Conservation (phyloP, 163 green algal species). For the Volvox carteri region DNA sequence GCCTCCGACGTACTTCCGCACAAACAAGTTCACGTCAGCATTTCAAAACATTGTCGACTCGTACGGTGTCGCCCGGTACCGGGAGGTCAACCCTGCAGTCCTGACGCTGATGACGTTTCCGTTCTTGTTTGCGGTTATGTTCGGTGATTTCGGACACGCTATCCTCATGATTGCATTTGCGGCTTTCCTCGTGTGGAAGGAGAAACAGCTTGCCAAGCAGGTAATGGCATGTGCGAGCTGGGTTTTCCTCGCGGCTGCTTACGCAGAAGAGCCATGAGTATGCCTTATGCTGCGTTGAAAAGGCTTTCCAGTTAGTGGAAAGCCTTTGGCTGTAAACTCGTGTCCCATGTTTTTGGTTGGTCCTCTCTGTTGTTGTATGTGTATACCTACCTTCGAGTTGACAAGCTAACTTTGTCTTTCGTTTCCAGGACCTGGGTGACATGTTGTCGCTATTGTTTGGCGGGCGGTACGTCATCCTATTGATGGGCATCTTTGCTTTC, state of each 20-base stretch:
- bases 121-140: constrained; percentile 99
- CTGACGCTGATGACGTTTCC: constrained; percentile 98
- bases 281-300: too few relatives aligned
- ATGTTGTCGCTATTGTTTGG: constrained; percentile 96
- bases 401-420: not conserved
- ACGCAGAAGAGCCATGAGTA: too few relatives aligned
- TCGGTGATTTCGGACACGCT: constrained; percentile 97
- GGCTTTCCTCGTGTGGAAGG: constrained; percentile 86
- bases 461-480: constrained; percentile 96
- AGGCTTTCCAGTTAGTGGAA: too few relatives aligned
- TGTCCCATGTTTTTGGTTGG: too few relatives aligned
- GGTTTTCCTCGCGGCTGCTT: too few relatives aligned
- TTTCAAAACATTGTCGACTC: constrained; percentile 93
- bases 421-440: constrained; percentile 83
- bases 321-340: too few relatives aligned
- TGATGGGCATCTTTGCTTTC: constrained; percentile 98
- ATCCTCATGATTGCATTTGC: constrained; percentile 93
- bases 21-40: constrained; percentile 90
- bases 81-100: constrained; percentile 92
- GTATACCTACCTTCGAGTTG: too few relatives aligned
- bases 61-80: constrained; percentile 92
- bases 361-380: too few relatives aligned
- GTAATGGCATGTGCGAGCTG: too few relatives aligned
- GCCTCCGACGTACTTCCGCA: constrained; percentile 96
- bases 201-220: constrained; percentile 86